A percentile compares a stretch with the other conserved stretches of the same genome.
phyloP scores from a whole-genome alignment of 345 rosid species.

The Carallia pectinifolia region DNA sequence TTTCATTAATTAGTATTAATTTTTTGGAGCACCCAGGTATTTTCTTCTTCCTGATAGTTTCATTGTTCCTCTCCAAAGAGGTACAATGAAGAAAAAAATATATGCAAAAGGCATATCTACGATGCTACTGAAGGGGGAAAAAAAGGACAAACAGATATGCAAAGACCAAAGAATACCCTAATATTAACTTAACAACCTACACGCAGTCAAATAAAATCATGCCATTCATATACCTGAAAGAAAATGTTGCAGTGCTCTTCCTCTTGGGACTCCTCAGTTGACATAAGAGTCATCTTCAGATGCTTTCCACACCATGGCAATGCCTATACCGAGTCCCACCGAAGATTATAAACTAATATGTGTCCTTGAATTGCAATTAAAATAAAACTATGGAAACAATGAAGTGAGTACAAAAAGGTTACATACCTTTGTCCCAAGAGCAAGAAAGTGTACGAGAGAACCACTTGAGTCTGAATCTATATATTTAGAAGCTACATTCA shows the following conservation, averaged over 20 bases:
- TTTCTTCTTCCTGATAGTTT: no score
- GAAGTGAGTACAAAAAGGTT: neutral
- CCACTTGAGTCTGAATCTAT: constrained; percentile 45
- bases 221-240: constrained; percentile 51
- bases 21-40: no score
- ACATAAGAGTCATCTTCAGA: constrained; percentile 78
- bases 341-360: constrained; percentile 7
- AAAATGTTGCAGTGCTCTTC: constrained; percentile 67
- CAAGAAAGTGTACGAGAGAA: constrained; percentile 44
- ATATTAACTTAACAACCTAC: no score
- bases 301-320: constrained; percentile 84
- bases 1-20: no score
- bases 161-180: no score
- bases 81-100: no score
- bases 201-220: neutral
- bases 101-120: no score
- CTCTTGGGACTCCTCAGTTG: constrained; percentile 79
- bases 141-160: no score
- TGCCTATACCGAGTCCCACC: constrained; percentile 39
- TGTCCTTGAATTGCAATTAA: neutral
- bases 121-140: no score
- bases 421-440: constrained; percentile 65
- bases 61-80: no score
- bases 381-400: neutral
- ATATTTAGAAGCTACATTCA: constrained; percentile 58